phyloP scores from a whole-genome alignment of 108 stramenopile genomes.

The Stephanodiscus triporus region DNA sequence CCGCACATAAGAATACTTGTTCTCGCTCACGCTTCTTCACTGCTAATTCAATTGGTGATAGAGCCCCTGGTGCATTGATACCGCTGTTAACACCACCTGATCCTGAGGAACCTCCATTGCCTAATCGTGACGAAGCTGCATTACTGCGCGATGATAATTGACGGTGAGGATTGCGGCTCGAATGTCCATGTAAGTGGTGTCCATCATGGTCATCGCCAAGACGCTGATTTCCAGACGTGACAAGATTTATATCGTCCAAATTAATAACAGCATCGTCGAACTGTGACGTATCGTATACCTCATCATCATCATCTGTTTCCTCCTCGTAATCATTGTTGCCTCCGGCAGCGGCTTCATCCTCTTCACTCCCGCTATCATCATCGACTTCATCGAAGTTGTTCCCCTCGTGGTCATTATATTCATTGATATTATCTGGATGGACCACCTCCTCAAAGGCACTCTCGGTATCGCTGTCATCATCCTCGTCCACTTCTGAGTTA shows the following conservation, averaged over 20 bases:
- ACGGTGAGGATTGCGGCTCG: slow-evolving; percentile 35
- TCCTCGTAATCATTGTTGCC: slow-evolving; percentile 28
- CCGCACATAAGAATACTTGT: slow-evolving; percentile 54
- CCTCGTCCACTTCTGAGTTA: slow-evolving; percentile 43
- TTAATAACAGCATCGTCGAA: slow-evolving; percentile 50
- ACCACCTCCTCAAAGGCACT: slow-evolving; percentile 43
- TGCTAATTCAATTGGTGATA: slow-evolving; percentile 4
- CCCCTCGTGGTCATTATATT: slow-evolving; percentile 35
- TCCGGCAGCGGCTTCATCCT: slow-evolving; percentile 3
- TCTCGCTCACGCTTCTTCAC: slow-evolving; percentile 50
- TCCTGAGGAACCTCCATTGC: background rate
- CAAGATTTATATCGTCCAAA: slow-evolving; percentile 34
- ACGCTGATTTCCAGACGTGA: background rate
- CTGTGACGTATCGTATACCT: slow-evolving; percentile 32
- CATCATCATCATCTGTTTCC: slow-evolving; percentile 37
- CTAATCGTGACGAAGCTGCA: slow-evolving; percentile 5
- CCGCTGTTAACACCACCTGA: background rate
- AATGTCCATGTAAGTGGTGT: background rate
- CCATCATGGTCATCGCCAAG: background rate
- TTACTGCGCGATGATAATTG: slow-evolving; percentile 15
- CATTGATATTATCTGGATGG: slow-evolving; percentile 12
- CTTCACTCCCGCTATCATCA: slow-evolving; percentile 11
- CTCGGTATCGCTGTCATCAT: slow-evolving; percentile 50
- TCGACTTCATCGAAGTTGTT: slow-evolving; percentile 27
- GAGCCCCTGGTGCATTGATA: slow-evolving; percentile 3